A percentile compares a stretch with the other conserved stretches of the same genome.
These are phyloP conservation scores for Wickerhamiella galacta DNA, from an alignment of 805 yeast species.

Conservation along the genomic window DNA sequence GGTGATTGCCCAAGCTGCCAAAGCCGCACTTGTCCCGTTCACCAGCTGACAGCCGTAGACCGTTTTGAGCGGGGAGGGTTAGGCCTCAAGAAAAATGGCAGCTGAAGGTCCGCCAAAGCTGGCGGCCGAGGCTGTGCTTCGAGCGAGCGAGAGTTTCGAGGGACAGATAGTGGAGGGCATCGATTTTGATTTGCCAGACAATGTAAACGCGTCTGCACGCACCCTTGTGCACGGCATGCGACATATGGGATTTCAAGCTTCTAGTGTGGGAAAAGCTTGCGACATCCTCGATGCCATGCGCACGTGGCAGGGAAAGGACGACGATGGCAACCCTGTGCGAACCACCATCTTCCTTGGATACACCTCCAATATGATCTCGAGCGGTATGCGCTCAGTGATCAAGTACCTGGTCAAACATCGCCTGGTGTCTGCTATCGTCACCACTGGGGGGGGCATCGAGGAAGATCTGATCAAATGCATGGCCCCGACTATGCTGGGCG, in stretches of 20 bases:
- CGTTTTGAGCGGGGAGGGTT: too few species aligned
- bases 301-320: conserved; percentile 75
- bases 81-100: too few species aligned
- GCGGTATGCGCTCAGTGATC: conserved; percentile 84
- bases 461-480: conserved; percentile 93
- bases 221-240: conserved; percentile 72
- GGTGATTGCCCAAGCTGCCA: too few species aligned
- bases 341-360: conserved; percentile 90
- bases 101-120: too few species aligned
- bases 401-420: conserved; percentile 83
- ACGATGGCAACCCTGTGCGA: conserved; percentile 41
- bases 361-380: conserved; percentile 88
- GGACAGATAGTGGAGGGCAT: conserved; percentile 72
- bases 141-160: conserved; percentile 63
- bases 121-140: conserved; percentile 83
- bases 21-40: too few species aligned
- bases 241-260: conserved; percentile 95
- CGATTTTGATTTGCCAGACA: conserved; percentile 67
- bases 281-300: conserved; percentile 89
- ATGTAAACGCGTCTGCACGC: conserved; percentile 61
- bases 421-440: conserved; percentile 85
- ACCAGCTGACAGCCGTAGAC: too few species aligned
- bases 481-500: conserved; percentile 94
- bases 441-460: conserved; percentile 97
- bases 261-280: conserved; percentile 72